phyloP scores from a whole-genome alignment of 2,329 filamentous ascomycete species.

The Sclerotinia sclerotiorum region DNA sequence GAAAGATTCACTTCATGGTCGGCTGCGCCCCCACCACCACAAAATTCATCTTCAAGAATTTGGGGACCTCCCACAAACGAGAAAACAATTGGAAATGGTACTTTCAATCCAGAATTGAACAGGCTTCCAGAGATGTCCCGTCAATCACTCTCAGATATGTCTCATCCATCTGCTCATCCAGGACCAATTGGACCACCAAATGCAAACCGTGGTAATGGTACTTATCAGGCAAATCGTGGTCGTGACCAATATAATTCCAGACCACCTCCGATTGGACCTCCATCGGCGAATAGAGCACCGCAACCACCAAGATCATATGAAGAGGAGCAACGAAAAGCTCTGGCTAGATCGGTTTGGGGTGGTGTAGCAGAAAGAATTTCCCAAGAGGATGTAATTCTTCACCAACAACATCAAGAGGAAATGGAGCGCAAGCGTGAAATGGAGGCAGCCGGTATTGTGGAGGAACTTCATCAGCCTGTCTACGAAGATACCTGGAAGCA shows the following conservation, averaged over 20 bases:
- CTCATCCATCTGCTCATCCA: constrained; percentile 35
- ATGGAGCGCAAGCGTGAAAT: constrained; percentile 32
- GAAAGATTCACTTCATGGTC: constrained; percentile 55
- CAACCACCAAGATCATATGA: constrained; percentile 27
- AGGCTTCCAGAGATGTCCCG: constrained; percentile 40
- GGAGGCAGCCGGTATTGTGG: constrained; percentile 32
- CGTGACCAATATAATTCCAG: constrained; percentile 41
- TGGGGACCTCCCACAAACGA: constrained; percentile 73
- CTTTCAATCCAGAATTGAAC: constrained; percentile 65
- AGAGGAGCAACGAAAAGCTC: constrained; percentile 28
- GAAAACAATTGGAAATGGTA: constrained; percentile 73
- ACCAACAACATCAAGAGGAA: constrained; percentile 34
- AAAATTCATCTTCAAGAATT: constrained; percentile 52
- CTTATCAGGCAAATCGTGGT: constrained; percentile 36
- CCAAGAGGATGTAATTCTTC: constrained; percentile 32
- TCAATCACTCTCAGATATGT: constrained; percentile 31
- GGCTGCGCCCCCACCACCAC: constrained; percentile 40
- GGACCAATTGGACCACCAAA: constrained; percentile 42
- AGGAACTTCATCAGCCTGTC: constrained; percentile 29
- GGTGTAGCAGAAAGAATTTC: constrained; percentile 33
- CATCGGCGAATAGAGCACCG: constrained; percentile 32
- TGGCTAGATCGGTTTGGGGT: constrained; percentile 30
- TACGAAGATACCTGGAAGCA: constrained; percentile 40
- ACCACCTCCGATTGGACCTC: constrained; percentile 36
- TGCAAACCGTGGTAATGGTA: constrained; percentile 33